A percentile compares a stretch with the other conserved stretches of the same genome.
Evolutionary conservation across 2,329 filamentous ascomycete genomes (phyloP).

Genomic region (Teratosphaeria gauchensis): DNA sequence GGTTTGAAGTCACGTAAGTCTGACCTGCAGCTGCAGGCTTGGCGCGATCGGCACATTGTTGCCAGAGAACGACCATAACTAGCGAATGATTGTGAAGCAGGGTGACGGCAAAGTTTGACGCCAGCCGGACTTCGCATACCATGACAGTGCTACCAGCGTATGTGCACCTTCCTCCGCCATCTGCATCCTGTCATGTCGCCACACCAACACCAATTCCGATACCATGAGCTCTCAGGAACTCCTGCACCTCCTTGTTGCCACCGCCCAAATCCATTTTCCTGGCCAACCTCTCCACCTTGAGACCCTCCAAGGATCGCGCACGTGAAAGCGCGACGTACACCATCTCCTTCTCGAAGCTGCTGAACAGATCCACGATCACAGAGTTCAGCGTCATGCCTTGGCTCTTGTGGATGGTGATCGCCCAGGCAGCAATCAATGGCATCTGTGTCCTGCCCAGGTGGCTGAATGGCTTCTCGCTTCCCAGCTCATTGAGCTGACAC

Average conservation of each 20-base stretch:
- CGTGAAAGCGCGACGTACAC: conserved; percentile 54
- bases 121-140: neutral
- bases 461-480: conserved; percentile 37
- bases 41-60: too few species aligned
- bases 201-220: neutral
- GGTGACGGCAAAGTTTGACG: too few species aligned
- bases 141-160: neutral
- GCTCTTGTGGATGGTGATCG: conserved; percentile 54
- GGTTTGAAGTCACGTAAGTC: too few species aligned
- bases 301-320: conserved; percentile 42
- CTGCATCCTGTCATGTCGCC: neutral
- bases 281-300: conserved; percentile 23
- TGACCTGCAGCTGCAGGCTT: too few species aligned
- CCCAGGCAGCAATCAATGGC: conserved; percentile 51
- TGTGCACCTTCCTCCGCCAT: neutral
- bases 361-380: conserved; percentile 45
- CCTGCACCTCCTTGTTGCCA: neutral
- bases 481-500: conserved; percentile 41
- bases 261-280: neutral
- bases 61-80: too few species aligned
- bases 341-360: conserved; percentile 48
- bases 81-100: too few species aligned
- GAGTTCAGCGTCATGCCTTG: conserved; percentile 54
- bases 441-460: conserved; percentile 50
- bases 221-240: conserved; percentile 1